These are phyloP conservation scores for Clonostachys rhizophaga DNA, from an alignment of 2,329 filamentous ascomycete genomes.

Conservation along the genomic window DNA sequence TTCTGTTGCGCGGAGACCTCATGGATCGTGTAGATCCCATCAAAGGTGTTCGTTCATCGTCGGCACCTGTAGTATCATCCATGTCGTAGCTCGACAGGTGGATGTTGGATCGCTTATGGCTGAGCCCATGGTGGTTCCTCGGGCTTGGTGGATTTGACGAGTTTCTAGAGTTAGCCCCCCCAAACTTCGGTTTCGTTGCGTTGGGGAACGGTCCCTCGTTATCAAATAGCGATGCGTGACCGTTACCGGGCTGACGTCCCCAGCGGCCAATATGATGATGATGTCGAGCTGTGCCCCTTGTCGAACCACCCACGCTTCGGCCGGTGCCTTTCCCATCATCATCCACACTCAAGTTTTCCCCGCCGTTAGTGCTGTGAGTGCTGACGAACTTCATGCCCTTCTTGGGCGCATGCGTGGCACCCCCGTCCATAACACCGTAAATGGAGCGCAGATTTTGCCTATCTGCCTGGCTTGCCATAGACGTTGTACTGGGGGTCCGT, in stretches of 20 bases:
- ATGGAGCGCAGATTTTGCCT: slow-evolving; percentile 57
- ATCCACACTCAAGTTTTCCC: slow-evolving; percentile 44
- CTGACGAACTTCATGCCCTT: slow-evolving; percentile 97
- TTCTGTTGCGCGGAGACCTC: slow-evolving; percentile 52
- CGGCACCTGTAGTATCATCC: slow-evolving; percentile 73
- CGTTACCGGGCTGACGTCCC: slow-evolving; percentile 63
- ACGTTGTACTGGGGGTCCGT: slow-evolving; percentile 89
- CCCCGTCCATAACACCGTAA: slow-evolving; percentile 59
- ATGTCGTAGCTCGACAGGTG: slow-evolving; percentile 70
- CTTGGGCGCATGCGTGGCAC: slow-evolving; percentile 47
- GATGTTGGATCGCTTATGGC: slow-evolving; percentile 45
- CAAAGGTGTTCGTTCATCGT: slow-evolving; percentile 85
- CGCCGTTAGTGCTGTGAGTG: slow-evolving; percentile 60
- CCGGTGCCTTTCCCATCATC: slow-evolving; percentile 63
- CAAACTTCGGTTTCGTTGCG: slow-evolving; percentile 57
- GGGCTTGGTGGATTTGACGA: slow-evolving; percentile 65
- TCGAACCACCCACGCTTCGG: slow-evolving; percentile 56
- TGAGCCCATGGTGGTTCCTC: slow-evolving; percentile 10
- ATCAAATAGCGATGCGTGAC: slow-evolving; percentile 68
- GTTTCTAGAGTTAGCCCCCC: slow-evolving; percentile 50
- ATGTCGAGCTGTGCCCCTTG: slow-evolving; percentile 65
- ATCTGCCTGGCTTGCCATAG: slow-evolving; percentile 68
- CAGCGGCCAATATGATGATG: slow-evolving; percentile 72
- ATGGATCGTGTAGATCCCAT: slow-evolving; percentile 36
- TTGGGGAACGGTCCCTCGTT: slow-evolving; percentile 75